Base-by-base conservation (phyloP, 768 basidiomycete genomes). In the Pleurotus salmoneostramineus region DNA sequence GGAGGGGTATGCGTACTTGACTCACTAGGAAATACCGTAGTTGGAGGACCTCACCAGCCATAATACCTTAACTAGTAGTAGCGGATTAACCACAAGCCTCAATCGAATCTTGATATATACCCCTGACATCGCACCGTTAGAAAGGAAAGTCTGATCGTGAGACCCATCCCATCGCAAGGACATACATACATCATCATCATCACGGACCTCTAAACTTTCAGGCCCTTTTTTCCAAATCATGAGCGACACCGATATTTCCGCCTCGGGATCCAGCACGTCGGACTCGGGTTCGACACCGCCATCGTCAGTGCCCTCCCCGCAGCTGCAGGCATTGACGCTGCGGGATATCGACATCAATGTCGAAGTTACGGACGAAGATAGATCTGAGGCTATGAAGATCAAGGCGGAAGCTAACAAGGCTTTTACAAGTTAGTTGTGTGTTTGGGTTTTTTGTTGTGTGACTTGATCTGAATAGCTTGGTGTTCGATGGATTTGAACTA, bases 341-440 rank as follows among this genome's bases (percentile, higher is more conserved):
- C 42, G 56, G 47, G 48, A 58, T 37, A 56, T 56, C 46, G 72
- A 71, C 58, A 80, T 82, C 60, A 64, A 64, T 46, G 61, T 66
- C 5, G 58, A 65, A 32, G 80, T 93, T 50, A 83, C 91, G 0
- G 88, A 90, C 37, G 80, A 86, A 60, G 88, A 91, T 62, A 85
- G 76, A 65, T 78, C 78, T 36, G 80, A 83, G 64, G 92, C 95
- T 1, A 71, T 80, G 5, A 77, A 78, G 63, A 69, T 97, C 58
- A 99, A 98, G 72, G 82, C 77, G 5, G 80, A 88, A 60, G 97
- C 95, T 7, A 98, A 98, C 76, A 86, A 87, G 65, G 89, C 93
- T 3, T 99, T 98, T 65, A 72, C 77, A 48, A 75, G 91, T 89
- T 68, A 63, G 83, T 70, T 15, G 52, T 47, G 11, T 56, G 52